phyloP scores from a whole-genome alignment of 371 early-diverging fungal species.

The Blyttiomyces sp. region DNA sequence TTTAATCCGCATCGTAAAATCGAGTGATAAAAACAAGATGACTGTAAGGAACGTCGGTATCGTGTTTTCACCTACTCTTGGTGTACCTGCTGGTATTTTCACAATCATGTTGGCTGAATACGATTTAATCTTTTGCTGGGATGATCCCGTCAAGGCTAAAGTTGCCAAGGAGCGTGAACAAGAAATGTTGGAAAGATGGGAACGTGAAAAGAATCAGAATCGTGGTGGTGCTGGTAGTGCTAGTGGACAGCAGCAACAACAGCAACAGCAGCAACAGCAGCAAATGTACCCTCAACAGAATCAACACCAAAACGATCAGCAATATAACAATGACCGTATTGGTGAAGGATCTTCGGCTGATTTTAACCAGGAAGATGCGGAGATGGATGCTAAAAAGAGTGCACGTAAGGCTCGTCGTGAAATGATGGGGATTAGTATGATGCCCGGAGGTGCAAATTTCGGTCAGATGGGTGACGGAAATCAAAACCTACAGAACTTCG shows the following conservation, averaged over 20 bases:
- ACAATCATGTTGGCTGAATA: slow-evolving; percentile 84
- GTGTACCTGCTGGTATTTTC: slow-evolving; percentile 87
- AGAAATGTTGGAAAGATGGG: slow-evolving; percentile 12
- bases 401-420: too few relatives aligned
- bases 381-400: too few relatives aligned
- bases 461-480: too few relatives aligned
- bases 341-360: too few relatives aligned
- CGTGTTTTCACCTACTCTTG: slow-evolving; percentile 90
- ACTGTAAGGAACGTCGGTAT: slow-evolving; percentile 89
- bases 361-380: too few relatives aligned
- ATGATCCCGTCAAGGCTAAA: slow-evolving; percentile 5
- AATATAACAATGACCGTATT: too few relatives aligned
- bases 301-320: too few relatives aligned
- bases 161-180: slow-evolving; percentile 8
- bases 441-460: too few relatives aligned
- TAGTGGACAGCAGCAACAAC: neutral
- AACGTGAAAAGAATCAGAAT: neutral
- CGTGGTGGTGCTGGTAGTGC: neutral
- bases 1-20: slow-evolving; percentile 80
- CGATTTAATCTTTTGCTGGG: slow-evolving; percentile 70
- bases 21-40: slow-evolving; percentile 86
- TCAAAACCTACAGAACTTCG: too few relatives aligned
- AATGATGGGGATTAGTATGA: too few relatives aligned
- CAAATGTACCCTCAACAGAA: too few relatives aligned
- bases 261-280: neutral